These are phyloP conservation scores for Sicyos baderoa DNA, from an alignment of 306 rosid species.

Conservation along the genomic window DNA sequence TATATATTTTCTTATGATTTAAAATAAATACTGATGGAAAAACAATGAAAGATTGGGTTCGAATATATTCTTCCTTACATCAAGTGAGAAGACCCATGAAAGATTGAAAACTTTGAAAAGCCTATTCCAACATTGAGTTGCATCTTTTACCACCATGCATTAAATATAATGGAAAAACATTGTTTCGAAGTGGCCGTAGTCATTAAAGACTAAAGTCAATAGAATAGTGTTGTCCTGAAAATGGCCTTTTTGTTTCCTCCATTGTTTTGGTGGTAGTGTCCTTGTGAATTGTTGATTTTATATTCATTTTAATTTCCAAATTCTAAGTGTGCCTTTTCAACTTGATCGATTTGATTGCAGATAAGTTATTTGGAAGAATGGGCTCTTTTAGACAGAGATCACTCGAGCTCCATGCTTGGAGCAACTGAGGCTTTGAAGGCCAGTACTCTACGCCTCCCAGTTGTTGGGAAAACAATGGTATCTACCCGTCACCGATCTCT, in stretches of 20 bases:
- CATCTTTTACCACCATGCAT: too few species aligned
- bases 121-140: too few species aligned
- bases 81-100: too few species aligned
- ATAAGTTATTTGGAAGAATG: slow-evolving; percentile 83
- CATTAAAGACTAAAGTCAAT: background rate
- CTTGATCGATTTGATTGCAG: slow-evolving; percentile 43
- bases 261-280: background rate
- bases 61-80: too few species aligned
- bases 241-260: background rate
- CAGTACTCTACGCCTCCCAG: slow-evolving; percentile 95
- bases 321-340: background rate
- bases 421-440: slow-evolving; percentile 97
- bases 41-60: too few species aligned
- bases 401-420: slow-evolving; percentile 84
- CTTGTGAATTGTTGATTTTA: background rate
- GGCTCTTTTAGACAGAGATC: slow-evolving; percentile 87
- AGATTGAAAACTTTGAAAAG: too few species aligned
- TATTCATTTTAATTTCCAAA: background rate
- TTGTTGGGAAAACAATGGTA: slow-evolving; percentile 81
- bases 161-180: background rate
- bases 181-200: background rate
- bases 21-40: too few species aligned
- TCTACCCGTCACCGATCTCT: slow-evolving; percentile 20
- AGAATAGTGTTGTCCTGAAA: background rate
- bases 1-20: too few species aligned